Base-by-base conservation (phyloP, 306 rosid species). In the Gynostemma pentaphyllum region DNA sequence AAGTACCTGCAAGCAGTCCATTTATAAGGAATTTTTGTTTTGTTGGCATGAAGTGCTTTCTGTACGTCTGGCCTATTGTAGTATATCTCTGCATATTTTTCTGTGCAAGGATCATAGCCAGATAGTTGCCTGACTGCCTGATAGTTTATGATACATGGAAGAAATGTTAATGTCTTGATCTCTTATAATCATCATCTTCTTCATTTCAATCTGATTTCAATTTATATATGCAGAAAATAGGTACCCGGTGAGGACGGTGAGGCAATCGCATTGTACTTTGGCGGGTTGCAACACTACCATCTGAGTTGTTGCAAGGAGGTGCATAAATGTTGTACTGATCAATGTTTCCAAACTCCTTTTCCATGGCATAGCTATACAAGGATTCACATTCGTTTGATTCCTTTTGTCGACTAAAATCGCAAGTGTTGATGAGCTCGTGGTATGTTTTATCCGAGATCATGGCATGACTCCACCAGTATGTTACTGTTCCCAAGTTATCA, bases 391-490 rank as follows among this genome's bases (percentile, higher is more conserved):
- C 75, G 49, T 88, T 85, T 0, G 98, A 80, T 70, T 88, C 90
- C 77, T 91, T 88, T 40, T 88, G 95, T 9, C 79, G 62, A 37
- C 81, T 80, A 27, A 91, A 91, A 69, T 91, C 92, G 46, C 98
- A 91, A 0, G 82, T 83, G 85, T 73, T 80, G 32, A 91, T 77
- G 29, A 91, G 86, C 70, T 85, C 86, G 39, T 63, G 71, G 71
- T 91, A 88, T 22, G 98, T 91, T 70, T 77, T 85, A 46, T 91
- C 98, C 3, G 98, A 91, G 66, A 91, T 91, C 98, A 91, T 91
- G 12, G 98, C 98, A 16, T 91, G 98, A 81, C 96, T 91, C 98
- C 98, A 91, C 98, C 98, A 91, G 52, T 91, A 91, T 5, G 90
- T 77, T 71, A 91, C 98, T 5, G 98, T 91, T 44, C 98, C 98